phyloP scores from a whole-genome alignment of 345 rosid species.

The Citrus unshiu region DNA sequence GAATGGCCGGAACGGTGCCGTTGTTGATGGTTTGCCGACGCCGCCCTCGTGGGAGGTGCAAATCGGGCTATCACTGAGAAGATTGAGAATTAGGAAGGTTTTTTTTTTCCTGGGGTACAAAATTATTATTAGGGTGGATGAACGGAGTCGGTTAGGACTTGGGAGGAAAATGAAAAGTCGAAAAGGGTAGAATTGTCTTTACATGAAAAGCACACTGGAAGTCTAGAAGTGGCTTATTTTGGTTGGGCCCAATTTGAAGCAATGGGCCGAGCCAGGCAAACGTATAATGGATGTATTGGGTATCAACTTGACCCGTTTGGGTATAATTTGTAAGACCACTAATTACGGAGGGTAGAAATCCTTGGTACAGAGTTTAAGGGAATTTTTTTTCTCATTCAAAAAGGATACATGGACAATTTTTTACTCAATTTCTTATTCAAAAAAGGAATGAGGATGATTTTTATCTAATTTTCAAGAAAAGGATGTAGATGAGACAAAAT shows the following conservation, averaged over 20 bases:
- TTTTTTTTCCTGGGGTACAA: too few species aligned
- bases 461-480: too few species aligned
- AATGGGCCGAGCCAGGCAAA: too few species aligned
- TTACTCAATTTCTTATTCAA: too few species aligned
- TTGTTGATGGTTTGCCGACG: background rate
- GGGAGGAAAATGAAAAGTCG: background rate
- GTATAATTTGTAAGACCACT: too few species aligned
- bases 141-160: background rate
- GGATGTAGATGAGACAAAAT: rapidly evolving
- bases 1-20: background rate
- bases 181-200: background rate
- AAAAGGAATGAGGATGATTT: rapidly evolving
- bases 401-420: rapidly evolving
- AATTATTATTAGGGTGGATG: background rate
- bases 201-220: too few species aligned
- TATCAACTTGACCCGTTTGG: too few species aligned
- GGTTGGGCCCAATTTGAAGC: too few species aligned
- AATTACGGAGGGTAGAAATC: too few species aligned
- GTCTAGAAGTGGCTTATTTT: too few species aligned
- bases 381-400: rapidly evolving
- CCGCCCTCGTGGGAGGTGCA: background rate
- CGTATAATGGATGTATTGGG: too few species aligned
- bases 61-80: background rate
- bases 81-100: background rate
- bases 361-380: too few species aligned